Percentiles rank a stretch among this genome's conserved stretches.
phyloP scores from a whole-genome alignment of 2,329 filamentous ascomycete genomes.

The Botrytis galanthina region DNA sequence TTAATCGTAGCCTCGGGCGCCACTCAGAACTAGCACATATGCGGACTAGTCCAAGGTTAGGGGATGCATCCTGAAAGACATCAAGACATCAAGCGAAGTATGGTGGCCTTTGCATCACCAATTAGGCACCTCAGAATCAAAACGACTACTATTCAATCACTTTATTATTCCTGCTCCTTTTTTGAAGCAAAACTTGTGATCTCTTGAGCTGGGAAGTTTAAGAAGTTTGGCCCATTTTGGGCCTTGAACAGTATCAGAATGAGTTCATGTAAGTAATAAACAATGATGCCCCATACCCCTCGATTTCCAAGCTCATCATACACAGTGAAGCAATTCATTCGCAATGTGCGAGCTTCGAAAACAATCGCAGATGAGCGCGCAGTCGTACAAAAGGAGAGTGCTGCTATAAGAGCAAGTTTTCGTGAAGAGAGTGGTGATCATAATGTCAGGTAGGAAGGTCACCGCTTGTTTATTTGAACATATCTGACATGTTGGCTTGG shows the following conservation, averaged over 20 bases:
- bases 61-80: neutral
- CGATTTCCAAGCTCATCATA: constrained; percentile 26
- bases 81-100: constrained; percentile 21
- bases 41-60: neutral
- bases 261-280: constrained; percentile 38
- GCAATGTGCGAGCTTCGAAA: constrained; percentile 96
- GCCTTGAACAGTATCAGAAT: constrained; percentile 35
- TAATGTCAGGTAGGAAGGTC: constrained; percentile 69
- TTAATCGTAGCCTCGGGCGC: constrained; percentile 1
- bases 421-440: constrained; percentile 94
- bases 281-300: constrained; percentile 25
- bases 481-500: constrained; percentile 16
- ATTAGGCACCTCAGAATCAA: constrained; percentile 8
- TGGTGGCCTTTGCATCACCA: constrained; percentile 22
- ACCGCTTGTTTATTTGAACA: constrained; percentile 17
- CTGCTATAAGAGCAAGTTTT: constrained; percentile 94
- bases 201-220: constrained; percentile 26
- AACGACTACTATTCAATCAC: constrained; percentile 6
- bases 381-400: constrained; percentile 98
- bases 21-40: neutral
- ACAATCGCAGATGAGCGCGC: constrained; percentile 98
- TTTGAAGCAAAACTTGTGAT: neutral
- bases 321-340: constrained; percentile 98
- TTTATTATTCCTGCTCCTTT: neutral
- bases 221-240: constrained; percentile 37